Percentiles rank a stretch among this genome's conserved stretches.
These are phyloP conservation scores for Tetrastigma voinierianum DNA, from an alignment of 164 flowering plant species.

Conservation along the genomic window DNA sequence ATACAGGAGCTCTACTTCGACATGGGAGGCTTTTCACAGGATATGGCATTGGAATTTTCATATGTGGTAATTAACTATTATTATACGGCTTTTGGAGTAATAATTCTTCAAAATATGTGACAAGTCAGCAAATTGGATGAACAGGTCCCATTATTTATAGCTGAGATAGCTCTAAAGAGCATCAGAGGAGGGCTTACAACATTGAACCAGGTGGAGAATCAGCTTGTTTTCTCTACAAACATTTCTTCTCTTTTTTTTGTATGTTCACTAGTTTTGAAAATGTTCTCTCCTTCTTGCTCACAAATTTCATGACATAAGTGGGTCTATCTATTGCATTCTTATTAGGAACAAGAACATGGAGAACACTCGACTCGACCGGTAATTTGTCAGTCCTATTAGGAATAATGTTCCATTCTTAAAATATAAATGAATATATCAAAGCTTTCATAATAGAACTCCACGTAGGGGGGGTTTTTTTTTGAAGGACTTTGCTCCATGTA, in stretches of 20 bases:
- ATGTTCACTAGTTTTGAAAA: background rate
- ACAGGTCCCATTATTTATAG: constrained; percentile 82
- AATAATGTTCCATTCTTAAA: background rate
- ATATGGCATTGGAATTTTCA: constrained; percentile 74
- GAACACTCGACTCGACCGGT: constrained; percentile 70
- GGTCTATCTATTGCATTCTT: constrained; percentile 56
- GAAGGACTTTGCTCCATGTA: constrained; percentile 72
- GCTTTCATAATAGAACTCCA: background rate
- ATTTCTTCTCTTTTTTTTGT: background rate
- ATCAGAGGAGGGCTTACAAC: constrained; percentile 87
- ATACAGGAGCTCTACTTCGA: constrained; percentile 61
- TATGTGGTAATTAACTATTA: constrained; percentile 53
- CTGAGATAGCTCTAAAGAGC: constrained; percentile 83
- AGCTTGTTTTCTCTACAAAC: background rate
- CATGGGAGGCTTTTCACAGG: constrained; percentile 70
- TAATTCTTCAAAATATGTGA: background rate
- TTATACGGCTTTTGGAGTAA: background rate
- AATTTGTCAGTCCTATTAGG: background rate
- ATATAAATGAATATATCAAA: background rate
- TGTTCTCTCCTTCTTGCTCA: constrained; percentile 7
- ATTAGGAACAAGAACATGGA: constrained; percentile 62
- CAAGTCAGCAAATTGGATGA: constrained; percentile 3
- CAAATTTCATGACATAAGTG: constrained; percentile 73
- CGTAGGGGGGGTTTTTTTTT: constrained; percentile 18
- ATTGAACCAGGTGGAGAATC: constrained; percentile 57